phyloP scores from a whole-genome alignment of 768 basidiomycete species.

The Tulasnella sp. region DNA sequence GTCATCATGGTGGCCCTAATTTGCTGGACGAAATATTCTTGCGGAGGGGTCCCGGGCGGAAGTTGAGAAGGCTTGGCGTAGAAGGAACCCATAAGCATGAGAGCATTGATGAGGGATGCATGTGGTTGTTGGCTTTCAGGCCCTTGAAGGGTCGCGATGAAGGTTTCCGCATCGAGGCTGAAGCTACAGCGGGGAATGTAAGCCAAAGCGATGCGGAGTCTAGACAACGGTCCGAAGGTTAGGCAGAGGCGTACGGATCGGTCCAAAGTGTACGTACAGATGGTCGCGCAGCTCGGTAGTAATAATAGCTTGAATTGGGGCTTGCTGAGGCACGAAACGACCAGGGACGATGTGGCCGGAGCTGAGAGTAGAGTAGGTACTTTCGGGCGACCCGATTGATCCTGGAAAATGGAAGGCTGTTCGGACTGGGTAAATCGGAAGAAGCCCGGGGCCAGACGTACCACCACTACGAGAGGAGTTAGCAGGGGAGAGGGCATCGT shows the following conservation, averaged over 20 bases:
- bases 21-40: constrained; percentile 10
- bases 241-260: not conserved
- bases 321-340: not conserved
- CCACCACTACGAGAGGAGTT: not conserved
- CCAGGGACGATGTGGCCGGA: not conserved
- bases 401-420: not conserved
- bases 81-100: constrained; percentile 10
- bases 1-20: not conserved
- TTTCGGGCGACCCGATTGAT: not conserved
- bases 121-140: not conserved
- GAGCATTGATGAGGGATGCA: not conserved
- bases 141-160: not conserved
- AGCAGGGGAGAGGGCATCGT: not conserved
- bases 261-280: not conserved
- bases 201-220: not conserved
- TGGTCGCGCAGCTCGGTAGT: not conserved
- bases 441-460: no score
- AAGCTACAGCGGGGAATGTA: constrained; percentile 11
- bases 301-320: not conserved
- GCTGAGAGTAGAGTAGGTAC: not conserved
- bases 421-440: not conserved
- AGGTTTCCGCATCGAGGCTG: not conserved
- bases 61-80: not conserved
- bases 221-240: not conserved
- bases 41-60: constrained; percentile 7